A percentile compares a stretch with the other conserved stretches of the same genome.
Conservation (phyloP, 805 yeast species). For the Schizosaccharomyces lindneri region DNA sequence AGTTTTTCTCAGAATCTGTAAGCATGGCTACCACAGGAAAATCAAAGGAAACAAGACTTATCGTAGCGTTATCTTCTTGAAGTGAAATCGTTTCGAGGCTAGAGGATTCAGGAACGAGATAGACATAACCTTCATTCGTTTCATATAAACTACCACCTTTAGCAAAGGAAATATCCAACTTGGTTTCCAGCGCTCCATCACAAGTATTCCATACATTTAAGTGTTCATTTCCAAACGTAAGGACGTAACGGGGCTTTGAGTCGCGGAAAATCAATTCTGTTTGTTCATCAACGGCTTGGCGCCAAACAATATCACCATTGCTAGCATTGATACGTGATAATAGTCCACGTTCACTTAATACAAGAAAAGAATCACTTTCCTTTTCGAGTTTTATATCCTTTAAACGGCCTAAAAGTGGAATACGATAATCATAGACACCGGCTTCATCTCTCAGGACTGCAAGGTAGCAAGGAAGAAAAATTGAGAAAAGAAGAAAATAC, state of each 20-base stretch:
- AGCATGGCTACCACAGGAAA: background rate
- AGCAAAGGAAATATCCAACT: background rate
- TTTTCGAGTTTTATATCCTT: background rate
- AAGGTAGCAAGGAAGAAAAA: background rate
- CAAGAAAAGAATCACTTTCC: background rate
- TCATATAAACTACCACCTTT: background rate
- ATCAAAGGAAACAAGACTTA: background rate
- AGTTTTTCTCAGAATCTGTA: background rate
- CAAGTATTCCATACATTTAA: background rate
- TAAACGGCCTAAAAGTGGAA: background rate
- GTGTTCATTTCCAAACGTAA: background rate
- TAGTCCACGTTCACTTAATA: background rate
- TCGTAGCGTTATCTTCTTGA: background rate
- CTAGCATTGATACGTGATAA: background rate
- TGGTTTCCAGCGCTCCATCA: background rate
- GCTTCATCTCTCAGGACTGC: background rate
- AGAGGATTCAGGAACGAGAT: background rate
- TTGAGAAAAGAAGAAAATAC: background rate
- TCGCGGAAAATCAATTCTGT: background rate
- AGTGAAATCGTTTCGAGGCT: background rate
- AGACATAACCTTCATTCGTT: background rate
- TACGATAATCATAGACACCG: background rate
- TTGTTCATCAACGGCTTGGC: background rate
- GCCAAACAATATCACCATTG: background rate
- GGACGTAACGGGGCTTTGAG: background rate